phyloP scores from a whole-genome alignment of 345 rosid species.

The Jatropha curcas region DNA sequence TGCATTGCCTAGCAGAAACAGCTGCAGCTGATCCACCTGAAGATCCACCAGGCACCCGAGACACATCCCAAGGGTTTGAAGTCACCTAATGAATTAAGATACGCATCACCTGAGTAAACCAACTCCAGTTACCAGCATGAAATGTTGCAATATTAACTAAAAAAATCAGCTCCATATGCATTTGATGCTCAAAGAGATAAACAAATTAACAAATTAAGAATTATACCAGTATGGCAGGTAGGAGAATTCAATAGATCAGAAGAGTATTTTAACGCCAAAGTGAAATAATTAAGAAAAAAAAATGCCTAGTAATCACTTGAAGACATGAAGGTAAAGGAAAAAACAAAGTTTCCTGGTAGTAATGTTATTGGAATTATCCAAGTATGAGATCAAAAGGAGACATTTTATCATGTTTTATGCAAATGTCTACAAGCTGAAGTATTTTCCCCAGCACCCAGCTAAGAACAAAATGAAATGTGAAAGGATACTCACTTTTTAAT shows the following conservation, averaged over 20 bases:
- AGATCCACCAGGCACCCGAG: slow-evolving; percentile 92
- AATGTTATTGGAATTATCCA: too few species aligned
- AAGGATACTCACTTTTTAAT: too few species aligned
- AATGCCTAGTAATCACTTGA: too few species aligned
- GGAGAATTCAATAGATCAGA: background rate
- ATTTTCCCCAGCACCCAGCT: too few species aligned
- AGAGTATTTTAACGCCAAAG: background rate
- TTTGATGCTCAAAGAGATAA: background rate
- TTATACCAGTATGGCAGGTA: background rate
- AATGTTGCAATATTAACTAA: background rate
- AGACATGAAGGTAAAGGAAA: too few species aligned
- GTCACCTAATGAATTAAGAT: slow-evolving; percentile 65
- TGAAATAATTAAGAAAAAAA: too few species aligned
- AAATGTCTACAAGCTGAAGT: too few species aligned
- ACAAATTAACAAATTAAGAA: background rate
- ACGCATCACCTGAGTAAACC: slow-evolving; percentile 48
- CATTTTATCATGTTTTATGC: too few species aligned
- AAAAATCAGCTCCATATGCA: background rate
- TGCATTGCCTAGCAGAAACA: slow-evolving; percentile 88
- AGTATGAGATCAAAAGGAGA: too few species aligned
- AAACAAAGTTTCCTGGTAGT: too few species aligned
- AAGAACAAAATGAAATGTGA: too few species aligned
- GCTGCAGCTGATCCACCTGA: slow-evolving; percentile 98
- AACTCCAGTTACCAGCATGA: slow-evolving; percentile 34
- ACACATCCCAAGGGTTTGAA: slow-evolving; percentile 88